A percentile compares a stretch with the other conserved stretches of the same genome.
These are phyloP conservation scores for Penicillium sp. DNA, from an alignment of 2,329 filamentous ascomycete species.

Conservation along the genomic window DNA sequence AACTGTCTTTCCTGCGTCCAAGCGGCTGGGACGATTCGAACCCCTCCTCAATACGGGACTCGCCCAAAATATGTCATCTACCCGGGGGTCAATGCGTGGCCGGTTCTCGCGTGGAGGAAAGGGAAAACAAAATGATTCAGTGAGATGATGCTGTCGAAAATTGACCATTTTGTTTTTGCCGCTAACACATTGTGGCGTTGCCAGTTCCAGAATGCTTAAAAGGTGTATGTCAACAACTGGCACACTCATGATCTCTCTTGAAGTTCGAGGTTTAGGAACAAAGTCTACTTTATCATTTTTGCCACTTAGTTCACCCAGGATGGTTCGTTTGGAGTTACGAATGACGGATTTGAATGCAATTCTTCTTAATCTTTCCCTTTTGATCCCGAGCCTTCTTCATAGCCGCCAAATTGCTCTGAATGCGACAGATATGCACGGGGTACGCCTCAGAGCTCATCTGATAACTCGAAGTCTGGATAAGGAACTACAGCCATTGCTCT, in stretches of 20 bases:
- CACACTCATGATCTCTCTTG: constrained; percentile 17
- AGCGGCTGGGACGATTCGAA: neutral
- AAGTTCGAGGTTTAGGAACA: constrained; percentile 10
- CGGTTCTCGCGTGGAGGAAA: constrained; percentile 39
- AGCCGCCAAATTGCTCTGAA: neutral
- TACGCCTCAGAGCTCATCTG: neutral
- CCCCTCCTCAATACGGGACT: neutral
- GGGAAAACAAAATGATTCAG: constrained; percentile 29
- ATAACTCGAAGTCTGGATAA: neutral
- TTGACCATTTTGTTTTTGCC: constrained; percentile 11
- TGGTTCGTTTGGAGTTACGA: constrained; percentile 21
- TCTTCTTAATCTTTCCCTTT: neutral
- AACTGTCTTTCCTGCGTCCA: neutral
- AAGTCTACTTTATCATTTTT: constrained; percentile 8
- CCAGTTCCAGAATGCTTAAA: constrained; percentile 19
- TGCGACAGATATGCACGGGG: no score
- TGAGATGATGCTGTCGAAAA: constrained; percentile 16
- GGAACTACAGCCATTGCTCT: neutral
- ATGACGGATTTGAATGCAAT: constrained; percentile 13
- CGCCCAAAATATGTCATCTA: neutral
- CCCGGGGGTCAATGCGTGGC: constrained; percentile 10
- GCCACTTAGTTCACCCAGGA: constrained; percentile 7
- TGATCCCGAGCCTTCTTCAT: neutral
- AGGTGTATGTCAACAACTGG: constrained; percentile 5
- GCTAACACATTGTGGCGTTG: neutral